Evolutionary conservation across 176 grass and related monocot genomes (phyloP).

Genomic region (Cenchrus fungigraminus): DNA sequence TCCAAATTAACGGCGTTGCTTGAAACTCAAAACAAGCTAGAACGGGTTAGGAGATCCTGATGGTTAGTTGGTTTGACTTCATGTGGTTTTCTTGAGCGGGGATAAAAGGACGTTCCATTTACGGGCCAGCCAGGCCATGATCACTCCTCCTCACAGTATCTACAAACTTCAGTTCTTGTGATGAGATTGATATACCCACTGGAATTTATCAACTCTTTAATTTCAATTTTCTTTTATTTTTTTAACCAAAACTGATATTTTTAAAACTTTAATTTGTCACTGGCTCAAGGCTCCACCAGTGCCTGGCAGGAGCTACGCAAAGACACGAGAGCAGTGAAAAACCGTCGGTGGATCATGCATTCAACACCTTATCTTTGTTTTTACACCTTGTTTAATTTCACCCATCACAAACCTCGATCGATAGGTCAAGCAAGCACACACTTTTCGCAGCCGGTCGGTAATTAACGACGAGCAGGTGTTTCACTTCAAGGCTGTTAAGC

Average conservation of each 20-base stretch:
- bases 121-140: background rate
- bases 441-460: slow-evolving; percentile 23
- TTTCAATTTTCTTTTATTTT: no score
- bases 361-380: background rate
- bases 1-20: background rate
- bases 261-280: no score
- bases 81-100: background rate
- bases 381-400: background rate
- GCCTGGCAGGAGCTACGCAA: no score
- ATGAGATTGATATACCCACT: no score
- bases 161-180: no score
- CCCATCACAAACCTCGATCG: background rate
- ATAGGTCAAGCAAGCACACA: background rate
- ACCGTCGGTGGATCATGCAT: background rate
- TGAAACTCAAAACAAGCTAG: background rate
- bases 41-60: background rate
- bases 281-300: no score
- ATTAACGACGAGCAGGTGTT: slow-evolving; percentile 38
- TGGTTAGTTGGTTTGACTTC: slow-evolving; percentile 9
- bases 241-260: no score
- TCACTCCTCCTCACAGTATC: no score
- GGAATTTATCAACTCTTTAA: no score
- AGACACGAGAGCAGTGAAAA: background rate
- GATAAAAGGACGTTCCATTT: background rate
- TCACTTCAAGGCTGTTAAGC: slow-evolving; percentile 46